Conservation (phyloP, 2,329 filamentous ascomycete genomes). For the Paracorniculantispora psalliotae region DNA sequence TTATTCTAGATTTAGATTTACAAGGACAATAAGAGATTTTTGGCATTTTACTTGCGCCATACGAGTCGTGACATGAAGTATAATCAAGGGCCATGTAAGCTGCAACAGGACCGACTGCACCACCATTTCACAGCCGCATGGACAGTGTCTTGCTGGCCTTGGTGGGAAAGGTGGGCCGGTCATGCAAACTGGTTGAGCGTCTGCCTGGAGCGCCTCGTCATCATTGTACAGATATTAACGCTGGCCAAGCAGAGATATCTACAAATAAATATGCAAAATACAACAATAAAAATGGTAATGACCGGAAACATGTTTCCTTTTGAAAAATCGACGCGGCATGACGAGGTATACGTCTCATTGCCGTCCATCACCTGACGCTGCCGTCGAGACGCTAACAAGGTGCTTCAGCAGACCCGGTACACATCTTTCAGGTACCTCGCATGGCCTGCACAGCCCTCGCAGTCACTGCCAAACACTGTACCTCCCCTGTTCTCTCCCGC, state of each 20-base stretch:
- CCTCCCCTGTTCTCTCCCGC: background rate
- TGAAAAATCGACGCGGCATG: background rate
- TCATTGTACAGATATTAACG: too few relatives aligned
- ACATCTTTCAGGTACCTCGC: background rate
- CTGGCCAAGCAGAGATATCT: too few relatives aligned
- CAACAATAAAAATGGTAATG: background rate
- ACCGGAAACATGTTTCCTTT: background rate
- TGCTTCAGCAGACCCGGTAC: background rate
- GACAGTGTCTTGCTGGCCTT: background rate
- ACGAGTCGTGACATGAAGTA: too few relatives aligned
- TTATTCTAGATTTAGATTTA: background rate
- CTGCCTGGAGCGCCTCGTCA: background rate
- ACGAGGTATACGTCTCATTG: background rate
- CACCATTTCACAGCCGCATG: background rate
- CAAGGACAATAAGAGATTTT: background rate
- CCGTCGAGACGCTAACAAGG: background rate
- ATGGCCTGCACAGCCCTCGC: background rate
- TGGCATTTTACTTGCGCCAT: background rate
- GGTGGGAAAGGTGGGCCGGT: background rate
- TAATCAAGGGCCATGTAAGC: too few relatives aligned
- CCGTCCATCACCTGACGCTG: slow-evolving; percentile 1
- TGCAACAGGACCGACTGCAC: too few relatives aligned
- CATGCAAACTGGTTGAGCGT: background rate
- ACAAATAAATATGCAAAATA: too few relatives aligned
- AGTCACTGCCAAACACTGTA: background rate